A percentile compares a stretch with the other conserved stretches of the same genome.
Evolutionary conservation across 495 filamentous ascomycete species (phyloP).

Genomic region (Terfezia boudieri): DNA sequence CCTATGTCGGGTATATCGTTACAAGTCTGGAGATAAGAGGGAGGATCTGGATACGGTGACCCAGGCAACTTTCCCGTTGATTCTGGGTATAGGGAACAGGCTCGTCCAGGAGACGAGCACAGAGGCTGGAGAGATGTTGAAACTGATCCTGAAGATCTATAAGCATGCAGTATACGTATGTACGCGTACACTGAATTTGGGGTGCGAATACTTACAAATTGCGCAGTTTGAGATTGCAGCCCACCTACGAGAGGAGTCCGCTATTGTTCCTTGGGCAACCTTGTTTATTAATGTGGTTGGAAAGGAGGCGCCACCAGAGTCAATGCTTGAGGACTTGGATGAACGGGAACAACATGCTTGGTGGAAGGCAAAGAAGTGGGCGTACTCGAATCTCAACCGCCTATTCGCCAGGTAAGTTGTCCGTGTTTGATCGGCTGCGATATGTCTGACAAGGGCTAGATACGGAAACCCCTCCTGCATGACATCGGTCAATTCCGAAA

Average conservation of each 20-base stretch:
- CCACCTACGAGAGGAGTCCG: constrained; percentile 50
- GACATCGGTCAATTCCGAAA: constrained; percentile 41
- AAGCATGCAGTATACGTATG: constrained; percentile 94
- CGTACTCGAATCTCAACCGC: constrained; percentile 88
- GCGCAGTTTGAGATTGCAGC: constrained; percentile 63
- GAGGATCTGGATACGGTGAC: constrained; percentile 86
- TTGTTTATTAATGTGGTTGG: constrained; percentile 75
- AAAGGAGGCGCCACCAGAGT: constrained; percentile 56
- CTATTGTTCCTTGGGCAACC: constrained; percentile 83
- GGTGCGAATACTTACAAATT: constrained; percentile 11
- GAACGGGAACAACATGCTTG: constrained; percentile 87
- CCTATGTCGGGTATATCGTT: constrained; percentile 80
- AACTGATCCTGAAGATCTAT: constrained; percentile 80
- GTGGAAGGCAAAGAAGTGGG: constrained; percentile 99
- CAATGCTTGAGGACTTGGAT: constrained; percentile 58
- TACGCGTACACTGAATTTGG: constrained; percentile 10
- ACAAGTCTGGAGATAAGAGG: constrained; percentile 64
- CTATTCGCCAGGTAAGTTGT: constrained; percentile 63
- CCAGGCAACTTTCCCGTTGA: constrained; percentile 71
- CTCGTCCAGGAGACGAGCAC: constrained; percentile 73
- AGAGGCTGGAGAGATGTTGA: constrained; percentile 92
- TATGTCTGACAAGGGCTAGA: constrained; percentile 22
- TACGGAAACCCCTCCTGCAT: constrained; percentile 66
- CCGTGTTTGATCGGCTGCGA: neutral
- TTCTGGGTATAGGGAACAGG: constrained; percentile 65